A percentile compares a stretch with the other conserved stretches of the same genome.
These are phyloP conservation scores for Phlyctochytrium bullatum DNA, from an alignment of 192 early-diverging fungal genomes.

Conservation along the genomic window DNA sequence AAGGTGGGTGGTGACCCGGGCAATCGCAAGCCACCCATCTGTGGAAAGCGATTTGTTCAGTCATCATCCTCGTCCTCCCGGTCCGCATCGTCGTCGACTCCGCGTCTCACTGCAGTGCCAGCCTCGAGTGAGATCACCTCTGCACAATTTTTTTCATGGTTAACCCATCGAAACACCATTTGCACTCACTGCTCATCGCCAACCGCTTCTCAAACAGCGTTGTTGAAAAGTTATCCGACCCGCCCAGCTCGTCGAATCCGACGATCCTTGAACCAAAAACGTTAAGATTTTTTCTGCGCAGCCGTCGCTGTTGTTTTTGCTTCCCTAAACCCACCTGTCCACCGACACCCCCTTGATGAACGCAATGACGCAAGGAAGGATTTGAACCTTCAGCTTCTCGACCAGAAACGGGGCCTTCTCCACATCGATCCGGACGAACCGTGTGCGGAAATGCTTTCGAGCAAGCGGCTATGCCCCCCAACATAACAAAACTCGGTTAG, in stretches of 20 bases:
- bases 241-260: constrained; percentile 94
- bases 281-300: neutral
- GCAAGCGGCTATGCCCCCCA: constrained; percentile 51
- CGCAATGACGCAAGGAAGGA: constrained; percentile 84
- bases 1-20: no score
- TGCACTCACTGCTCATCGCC: constrained; percentile 47
- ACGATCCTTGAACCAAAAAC: constrained; percentile 53
- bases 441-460: constrained; percentile 75
- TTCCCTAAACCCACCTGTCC: constrained; percentile 52
- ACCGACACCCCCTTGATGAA: constrained; percentile 72
- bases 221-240: constrained; percentile 81
- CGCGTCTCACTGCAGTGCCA: no score
- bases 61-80: no score
- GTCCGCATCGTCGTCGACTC: no score
- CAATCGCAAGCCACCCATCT: no score
- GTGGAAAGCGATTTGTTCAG: no score
- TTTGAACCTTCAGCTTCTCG: constrained; percentile 78
- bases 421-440: constrained; percentile 86
- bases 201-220: constrained; percentile 69
- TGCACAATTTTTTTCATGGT: no score
- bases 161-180: no score
- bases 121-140: no score
- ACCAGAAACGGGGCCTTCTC: constrained; percentile 89
- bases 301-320: no score
- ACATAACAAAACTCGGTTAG: constrained; percentile 1